A percentile compares a stretch with the other conserved stretches of the same genome.
These are phyloP conservation scores for Lithospermum erythrorhizon DNA, from an alignment of 257 asterid genomes.

Conservation along the genomic window DNA sequence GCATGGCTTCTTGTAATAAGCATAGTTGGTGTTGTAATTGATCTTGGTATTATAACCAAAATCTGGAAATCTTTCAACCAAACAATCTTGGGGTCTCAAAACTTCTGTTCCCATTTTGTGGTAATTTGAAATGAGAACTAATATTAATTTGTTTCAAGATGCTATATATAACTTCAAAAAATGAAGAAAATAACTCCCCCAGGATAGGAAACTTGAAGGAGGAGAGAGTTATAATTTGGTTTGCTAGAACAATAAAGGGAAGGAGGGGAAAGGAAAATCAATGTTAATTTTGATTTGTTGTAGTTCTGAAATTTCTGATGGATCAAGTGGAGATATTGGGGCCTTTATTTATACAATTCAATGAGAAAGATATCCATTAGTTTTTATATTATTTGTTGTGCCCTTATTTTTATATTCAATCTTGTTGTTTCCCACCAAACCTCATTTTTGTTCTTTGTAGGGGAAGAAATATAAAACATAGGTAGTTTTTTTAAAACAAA, in stretches of 20 bases:
- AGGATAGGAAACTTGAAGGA: background rate
- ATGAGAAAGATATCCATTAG: background rate
- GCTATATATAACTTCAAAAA: background rate
- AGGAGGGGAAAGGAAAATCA: background rate
- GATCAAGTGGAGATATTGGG: too few species aligned
- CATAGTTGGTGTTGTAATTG: background rate
- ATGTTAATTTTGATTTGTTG: background rate
- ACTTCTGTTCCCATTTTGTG: slow-evolving; percentile 35
- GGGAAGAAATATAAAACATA: too few species aligned
- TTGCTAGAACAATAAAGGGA: background rate
- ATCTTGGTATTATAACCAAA: slow-evolving; percentile 8
- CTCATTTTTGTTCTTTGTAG: too few species aligned
- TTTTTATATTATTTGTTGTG: too few species aligned
- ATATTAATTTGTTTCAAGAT: too few species aligned
- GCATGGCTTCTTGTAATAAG: slow-evolving; percentile 3
- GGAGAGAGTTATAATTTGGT: too few species aligned
- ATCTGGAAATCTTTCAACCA: slow-evolving; percentile 18
- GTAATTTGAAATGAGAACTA: background rate
- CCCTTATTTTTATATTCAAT: background rate
- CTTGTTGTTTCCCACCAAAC: too few species aligned
- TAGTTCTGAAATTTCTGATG: too few species aligned
- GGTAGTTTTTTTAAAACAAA: too few species aligned
- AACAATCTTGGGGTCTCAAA: slow-evolving; percentile 33
- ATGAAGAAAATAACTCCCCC: background rate
- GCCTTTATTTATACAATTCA: background rate